Evolutionary conservation across 139 green algal species (phyloP).

Genomic region (Marvania coccoides): DNA sequence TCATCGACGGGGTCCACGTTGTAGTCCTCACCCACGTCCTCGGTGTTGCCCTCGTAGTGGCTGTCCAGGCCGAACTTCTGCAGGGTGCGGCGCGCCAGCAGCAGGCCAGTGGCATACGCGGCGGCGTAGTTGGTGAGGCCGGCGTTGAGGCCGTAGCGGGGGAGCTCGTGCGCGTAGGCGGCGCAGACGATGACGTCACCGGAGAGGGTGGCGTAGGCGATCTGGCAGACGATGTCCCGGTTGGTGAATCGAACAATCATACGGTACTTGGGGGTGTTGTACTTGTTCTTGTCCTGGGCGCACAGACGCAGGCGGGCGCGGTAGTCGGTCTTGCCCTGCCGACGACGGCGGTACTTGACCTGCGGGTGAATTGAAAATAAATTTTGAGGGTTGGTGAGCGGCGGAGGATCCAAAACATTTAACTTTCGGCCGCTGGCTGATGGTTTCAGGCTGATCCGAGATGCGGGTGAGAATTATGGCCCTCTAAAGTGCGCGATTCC

Average conservation of each 20-base stretch:
- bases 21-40: constrained; percentile 86
- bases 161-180: constrained; percentile 92
- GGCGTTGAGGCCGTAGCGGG: constrained; percentile 83
- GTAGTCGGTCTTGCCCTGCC: constrained; percentile 95
- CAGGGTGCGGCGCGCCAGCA: constrained; percentile 87
- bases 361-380: constrained; percentile 21
- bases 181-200: constrained; percentile 84
- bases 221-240: constrained; percentile 83
- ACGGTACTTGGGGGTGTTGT: constrained; percentile 97
- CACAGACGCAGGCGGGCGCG: constrained; percentile 80
- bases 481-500: too few species aligned
- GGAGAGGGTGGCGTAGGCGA: constrained; percentile 88
- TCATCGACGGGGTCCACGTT: constrained; percentile 89
- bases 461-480: too few species aligned
- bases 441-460: too few species aligned
- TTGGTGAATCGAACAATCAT: constrained; percentile 84
- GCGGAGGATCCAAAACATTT: neutral
- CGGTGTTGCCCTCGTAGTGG: constrained; percentile 68
- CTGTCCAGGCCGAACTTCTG: constrained; percentile 89
- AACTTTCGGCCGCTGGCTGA: neutral
- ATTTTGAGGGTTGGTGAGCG: neutral
- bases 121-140: constrained; percentile 97
- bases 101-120: constrained; percentile 89
- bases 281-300: constrained; percentile 99
- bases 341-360: constrained; percentile 84